Percentiles rank a stretch among this genome's conserved stretches.
These are phyloP conservation scores for Cercophora samala DNA, from an alignment of 495 filamentous ascomycete species.

Conservation along the genomic window DNA sequence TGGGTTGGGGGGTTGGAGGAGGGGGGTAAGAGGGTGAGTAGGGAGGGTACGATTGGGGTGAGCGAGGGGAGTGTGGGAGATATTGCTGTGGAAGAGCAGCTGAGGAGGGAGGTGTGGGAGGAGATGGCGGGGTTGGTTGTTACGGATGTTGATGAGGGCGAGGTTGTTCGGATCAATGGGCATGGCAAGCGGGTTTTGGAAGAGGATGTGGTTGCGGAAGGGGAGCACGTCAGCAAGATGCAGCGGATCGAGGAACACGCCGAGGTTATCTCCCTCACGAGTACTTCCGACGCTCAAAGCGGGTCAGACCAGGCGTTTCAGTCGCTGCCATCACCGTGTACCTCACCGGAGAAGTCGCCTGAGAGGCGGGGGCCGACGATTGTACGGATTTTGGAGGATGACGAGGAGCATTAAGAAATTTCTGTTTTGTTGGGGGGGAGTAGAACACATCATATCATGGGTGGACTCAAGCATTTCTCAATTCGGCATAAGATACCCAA, in stretches of 20 bases:
- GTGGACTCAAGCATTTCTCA: too few species aligned
- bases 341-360: background rate
- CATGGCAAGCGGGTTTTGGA: background rate
- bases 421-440: too few species aligned
- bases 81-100: background rate
- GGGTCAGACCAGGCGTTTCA: background rate
- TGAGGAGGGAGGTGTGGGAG: background rate
- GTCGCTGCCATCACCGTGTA: background rate
- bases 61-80: background rate
- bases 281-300: background rate
- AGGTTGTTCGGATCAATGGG: background rate
- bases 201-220: background rate
- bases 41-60: background rate
- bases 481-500: background rate
- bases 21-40: slow-evolving; percentile 6
- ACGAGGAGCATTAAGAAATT: too few species aligned
- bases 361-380: slow-evolving; percentile 11
- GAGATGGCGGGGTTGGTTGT: background rate
- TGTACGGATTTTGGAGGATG: slow-evolving; percentile 6
- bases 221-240: background rate
- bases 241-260: background rate
- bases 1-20: slow-evolving; percentile 42
- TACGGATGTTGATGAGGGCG: background rate
- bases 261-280: too few species aligned
- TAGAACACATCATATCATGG: too few species aligned